Evolutionary conservation across 208 protist species (phyloP), one percentile per base, ranked within the genome.

Genomic region (Trypanosoma brucei): DNA sequence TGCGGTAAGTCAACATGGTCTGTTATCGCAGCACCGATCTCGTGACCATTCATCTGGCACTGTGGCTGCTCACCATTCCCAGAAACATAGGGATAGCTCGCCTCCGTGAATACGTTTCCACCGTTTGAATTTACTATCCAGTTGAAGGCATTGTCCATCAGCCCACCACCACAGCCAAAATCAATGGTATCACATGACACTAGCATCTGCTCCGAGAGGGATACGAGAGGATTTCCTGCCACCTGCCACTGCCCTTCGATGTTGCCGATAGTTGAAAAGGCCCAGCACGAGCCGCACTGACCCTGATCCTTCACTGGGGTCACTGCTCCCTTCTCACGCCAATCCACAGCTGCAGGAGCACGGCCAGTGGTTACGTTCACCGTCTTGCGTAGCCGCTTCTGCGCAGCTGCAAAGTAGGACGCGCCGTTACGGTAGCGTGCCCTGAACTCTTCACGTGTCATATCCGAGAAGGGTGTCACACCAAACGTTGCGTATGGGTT

Each of bases 1-100:
- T 54, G 50, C 9, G 50, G 50, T 8, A 54, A 8, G 50, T 54
- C 50, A n/a, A 54, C 50, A n/a, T 54, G 79, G 11, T 71, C 73
- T 33, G 37, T 72, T 68, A 97, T 90, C 40, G 5, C 59, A 48
- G 90, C 89, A 59, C 86, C 90, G 44, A 87, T 66, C 11, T 65
- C 58, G 36, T 86, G 77, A 42, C 57, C 50, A 33, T 55, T 68
- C 44, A 84, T 55, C 4, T 48, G 68, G 62, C 85, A 91, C 39
- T 54, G 39, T 36, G 65, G 62, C 33, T 51, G 46, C 11, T 63
- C 33, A 53, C 72, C 81, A 30, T 77, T 55, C 39, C 76, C 76
- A 37, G 87, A 92, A 34, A 73, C 77, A 84, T 97, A 97, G 50
- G 88, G 88, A 78, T 97, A 97, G 56, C 50, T 54, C n/a, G 7